These are phyloP conservation scores for Amphibolis antarctica DNA, from an alignment of 106 monocot species.

Conservation along the genomic window DNA sequence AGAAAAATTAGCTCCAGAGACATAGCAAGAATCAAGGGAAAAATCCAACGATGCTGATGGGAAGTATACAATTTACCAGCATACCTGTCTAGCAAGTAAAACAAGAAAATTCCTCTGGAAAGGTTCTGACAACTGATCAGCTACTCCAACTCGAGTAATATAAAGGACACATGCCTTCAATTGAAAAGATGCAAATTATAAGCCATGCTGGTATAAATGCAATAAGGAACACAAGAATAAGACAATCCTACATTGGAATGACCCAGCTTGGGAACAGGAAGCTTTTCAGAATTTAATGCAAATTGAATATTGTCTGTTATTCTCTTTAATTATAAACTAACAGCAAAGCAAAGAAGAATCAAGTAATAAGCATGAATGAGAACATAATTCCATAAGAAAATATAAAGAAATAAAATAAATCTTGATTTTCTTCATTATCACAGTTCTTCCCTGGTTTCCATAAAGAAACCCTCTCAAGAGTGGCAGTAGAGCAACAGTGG, in stretches of 20 bases:
- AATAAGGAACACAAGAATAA: background rate
- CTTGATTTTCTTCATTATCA: no score
- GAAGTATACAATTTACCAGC: background rate
- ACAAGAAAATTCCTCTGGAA: slow-evolving; percentile 73
- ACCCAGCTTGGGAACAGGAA: background rate
- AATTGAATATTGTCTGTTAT: background rate
- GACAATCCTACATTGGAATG: background rate
- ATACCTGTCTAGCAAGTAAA: slow-evolving; percentile 72
- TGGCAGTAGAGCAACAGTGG: no score
- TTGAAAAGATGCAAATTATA: background rate
- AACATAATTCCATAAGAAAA: background rate
- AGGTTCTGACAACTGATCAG: slow-evolving; percentile 85
- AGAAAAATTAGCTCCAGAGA: background rate
- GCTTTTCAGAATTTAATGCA: background rate
- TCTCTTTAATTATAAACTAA: background rate
- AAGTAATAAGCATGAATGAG: background rate
- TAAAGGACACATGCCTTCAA: slow-evolving; percentile 94
- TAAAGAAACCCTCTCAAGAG: no score
- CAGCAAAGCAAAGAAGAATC: background rate
- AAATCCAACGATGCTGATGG: background rate
- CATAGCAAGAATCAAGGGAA: background rate
- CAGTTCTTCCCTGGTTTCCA: no score
- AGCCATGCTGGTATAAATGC: background rate
- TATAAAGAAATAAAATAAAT: no score
- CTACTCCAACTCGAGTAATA: slow-evolving; percentile 82